A percentile compares a stretch with the other conserved stretches of the same genome.
Evolutionary conservation across 2,329 filamentous ascomycete species (phyloP).

Genomic region (Exophiala bonariae): DNA sequence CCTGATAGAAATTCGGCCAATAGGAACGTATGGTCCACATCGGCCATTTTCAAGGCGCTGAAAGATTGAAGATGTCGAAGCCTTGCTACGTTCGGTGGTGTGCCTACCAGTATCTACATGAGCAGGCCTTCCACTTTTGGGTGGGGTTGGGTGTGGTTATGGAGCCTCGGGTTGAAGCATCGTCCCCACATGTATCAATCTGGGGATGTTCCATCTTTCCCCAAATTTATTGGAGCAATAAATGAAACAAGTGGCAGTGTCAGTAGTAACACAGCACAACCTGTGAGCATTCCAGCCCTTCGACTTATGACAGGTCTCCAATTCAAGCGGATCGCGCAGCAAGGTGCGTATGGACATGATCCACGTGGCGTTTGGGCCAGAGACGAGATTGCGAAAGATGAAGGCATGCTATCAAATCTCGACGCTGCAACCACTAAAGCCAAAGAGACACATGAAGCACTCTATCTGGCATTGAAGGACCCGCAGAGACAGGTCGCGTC

Average conservation of each 20-base stretch:
- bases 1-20: constrained; percentile 9
- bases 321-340: constrained; percentile 12
- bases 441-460: constrained; percentile 3
- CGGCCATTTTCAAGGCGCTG: background rate
- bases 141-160: no score
- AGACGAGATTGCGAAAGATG: background rate
- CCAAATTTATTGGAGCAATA: no score
- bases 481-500: constrained; percentile 1
- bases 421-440: constrained; percentile 2
- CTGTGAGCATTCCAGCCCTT: no score
- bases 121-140: no score
- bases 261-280: no score
- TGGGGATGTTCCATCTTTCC: no score
- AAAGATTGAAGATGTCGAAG: no score
- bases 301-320: no score
- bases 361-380: background rate
- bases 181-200: no score
- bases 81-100: no score
- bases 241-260: no score
- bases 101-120: background rate
- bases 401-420: constrained; percentile 1
- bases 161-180: no score
- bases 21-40: constrained; percentile 7
- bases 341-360: constrained; percentile 7
- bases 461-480: background rate